Percentiles rank a stretch among this genome's conserved stretches.
Evolutionary conservation across 345 rosid genomes (phyloP).

Genomic region (Syzygium grande): DNA sequence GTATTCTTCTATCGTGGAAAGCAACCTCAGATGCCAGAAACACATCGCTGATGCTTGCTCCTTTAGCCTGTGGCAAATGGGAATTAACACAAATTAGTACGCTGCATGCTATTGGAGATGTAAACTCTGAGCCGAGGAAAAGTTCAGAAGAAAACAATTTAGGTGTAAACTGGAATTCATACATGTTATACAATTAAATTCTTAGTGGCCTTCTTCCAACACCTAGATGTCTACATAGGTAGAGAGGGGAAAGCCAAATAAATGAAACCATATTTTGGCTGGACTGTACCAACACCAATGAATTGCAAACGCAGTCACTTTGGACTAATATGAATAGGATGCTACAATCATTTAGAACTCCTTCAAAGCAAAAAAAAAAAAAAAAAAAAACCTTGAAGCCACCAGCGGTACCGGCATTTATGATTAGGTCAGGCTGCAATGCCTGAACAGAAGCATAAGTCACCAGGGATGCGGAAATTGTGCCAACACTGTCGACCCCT

Average conservation of each 20-base stretch:
- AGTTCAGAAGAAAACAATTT: background rate
- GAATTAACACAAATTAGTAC: background rate
- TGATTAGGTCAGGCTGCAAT: slow-evolving; percentile 65
- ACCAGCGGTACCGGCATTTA: slow-evolving; percentile 93
- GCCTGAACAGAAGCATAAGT: slow-evolving; percentile 81
- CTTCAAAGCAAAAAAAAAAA: background rate
- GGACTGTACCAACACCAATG: background rate
- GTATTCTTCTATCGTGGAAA: slow-evolving; percentile 95
- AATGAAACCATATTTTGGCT: background rate
- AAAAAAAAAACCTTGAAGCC: slow-evolving; percentile 62
- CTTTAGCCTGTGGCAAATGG: slow-evolving; percentile 50
- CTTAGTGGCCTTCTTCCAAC: background rate
- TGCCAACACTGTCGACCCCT: slow-evolving; percentile 91
- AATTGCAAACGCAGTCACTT: background rate
- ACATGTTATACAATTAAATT: background rate
- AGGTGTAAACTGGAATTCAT: background rate
- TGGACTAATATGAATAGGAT: background rate
- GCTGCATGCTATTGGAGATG: background rate
- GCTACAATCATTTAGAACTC: background rate
- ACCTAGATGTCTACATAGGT: background rate
- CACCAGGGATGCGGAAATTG: slow-evolving; percentile 76
- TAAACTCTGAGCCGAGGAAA: background rate
- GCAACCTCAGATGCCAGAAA: slow-evolving; percentile 66
- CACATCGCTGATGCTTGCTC: slow-evolving; percentile 71
- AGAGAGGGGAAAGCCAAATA: background rate